Percentiles rank a stretch among this genome's conserved stretches.
Conservation (phyloP, 1,284 basidiomycete species). For the Ceratobasidium sp. region DNA sequence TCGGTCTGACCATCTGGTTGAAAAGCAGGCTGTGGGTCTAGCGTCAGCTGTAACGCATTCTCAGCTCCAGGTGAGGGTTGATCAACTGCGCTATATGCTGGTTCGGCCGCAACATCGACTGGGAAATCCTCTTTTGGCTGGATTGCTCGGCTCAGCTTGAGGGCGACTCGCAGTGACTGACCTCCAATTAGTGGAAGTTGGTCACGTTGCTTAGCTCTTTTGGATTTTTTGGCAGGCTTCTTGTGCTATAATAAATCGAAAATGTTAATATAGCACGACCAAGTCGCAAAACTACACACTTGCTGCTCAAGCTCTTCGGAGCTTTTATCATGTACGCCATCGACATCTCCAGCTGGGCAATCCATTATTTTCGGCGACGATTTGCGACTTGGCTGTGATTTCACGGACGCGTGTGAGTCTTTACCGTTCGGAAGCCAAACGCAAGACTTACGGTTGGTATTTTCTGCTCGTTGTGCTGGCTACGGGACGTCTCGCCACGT, state of each 20-base stretch:
- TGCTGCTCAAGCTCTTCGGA: neutral
- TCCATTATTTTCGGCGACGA: too few relatives aligned
- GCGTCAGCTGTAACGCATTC: conserved; percentile 2
- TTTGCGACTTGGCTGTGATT: neutral
- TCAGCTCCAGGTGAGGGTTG: neutral
- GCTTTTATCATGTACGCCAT: neutral
- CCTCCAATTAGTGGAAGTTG: neutral
- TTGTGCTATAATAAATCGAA: neutral
- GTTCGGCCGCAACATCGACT: neutral
- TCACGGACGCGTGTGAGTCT: neutral
- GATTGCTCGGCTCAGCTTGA: neutral
- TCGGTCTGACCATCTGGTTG: neutral
- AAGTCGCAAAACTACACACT: neutral
- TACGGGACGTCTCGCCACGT: neutral
- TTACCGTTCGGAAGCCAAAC: too few relatives aligned
- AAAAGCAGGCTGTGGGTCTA: neutral
- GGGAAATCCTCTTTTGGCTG: neutral
- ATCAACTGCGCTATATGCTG: too few relatives aligned
- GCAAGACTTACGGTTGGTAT: neutral
- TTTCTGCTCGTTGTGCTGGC: neutral
- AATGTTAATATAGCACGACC: neutral
- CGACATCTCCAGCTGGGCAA: too few relatives aligned
- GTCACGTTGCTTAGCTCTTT: neutral
- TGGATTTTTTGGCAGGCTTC: neutral
- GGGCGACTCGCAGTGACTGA: neutral